Evolutionary conservation across 2,329 filamentous ascomycete species (phyloP).

Genomic region (Alternaria triticimaculans): DNA sequence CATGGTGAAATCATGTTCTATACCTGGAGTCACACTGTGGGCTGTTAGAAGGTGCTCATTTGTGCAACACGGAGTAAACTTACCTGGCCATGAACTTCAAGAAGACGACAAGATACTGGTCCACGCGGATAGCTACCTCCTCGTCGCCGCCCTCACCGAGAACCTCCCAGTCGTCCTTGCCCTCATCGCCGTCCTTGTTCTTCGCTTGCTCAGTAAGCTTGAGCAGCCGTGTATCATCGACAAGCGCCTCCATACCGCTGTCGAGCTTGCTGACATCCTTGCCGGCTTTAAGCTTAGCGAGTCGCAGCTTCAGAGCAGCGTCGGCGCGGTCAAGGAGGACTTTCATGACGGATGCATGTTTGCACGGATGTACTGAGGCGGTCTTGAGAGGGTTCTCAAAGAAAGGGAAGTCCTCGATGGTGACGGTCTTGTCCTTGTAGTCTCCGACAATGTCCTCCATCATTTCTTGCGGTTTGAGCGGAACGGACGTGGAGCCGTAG

Average conservation of each 20-base stretch:
- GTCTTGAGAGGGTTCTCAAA: conserved; percentile 92
- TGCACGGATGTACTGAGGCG: conserved; percentile 95
- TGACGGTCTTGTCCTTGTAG: conserved; percentile 98
- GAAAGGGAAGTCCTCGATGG: conserved; percentile 95
- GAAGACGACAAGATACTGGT: conserved; percentile 87
- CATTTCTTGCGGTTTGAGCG: conserved; percentile 83
- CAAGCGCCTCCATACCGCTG: conserved; percentile 81
- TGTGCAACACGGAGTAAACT: neutral
- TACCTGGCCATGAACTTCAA: conserved; percentile 72
- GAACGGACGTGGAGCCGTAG: conserved; percentile 79
- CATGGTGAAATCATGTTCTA: conserved; percentile 99
- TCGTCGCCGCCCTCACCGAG: conserved; percentile 67
- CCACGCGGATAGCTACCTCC: conserved; percentile 82
- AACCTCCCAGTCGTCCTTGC: conserved; percentile 67
- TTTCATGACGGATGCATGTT: conserved; percentile 98
- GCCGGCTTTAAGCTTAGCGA: conserved; percentile 77
- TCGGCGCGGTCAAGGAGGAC: conserved; percentile 93
- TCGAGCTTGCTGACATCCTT: conserved; percentile 61
- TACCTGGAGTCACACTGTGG: conserved; percentile 88
- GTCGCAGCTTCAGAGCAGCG: conserved; percentile 84
- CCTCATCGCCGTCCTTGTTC: conserved; percentile 50
- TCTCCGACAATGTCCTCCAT: conserved; percentile 97
- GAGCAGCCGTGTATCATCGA: conserved; percentile 75
- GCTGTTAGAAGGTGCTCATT: conserved; percentile 65
- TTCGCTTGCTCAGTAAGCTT: conserved; percentile 61